Conservation (phyloP, 192 early-diverging fungal genomes). For the Entomortierella chlamydospora region DNA sequence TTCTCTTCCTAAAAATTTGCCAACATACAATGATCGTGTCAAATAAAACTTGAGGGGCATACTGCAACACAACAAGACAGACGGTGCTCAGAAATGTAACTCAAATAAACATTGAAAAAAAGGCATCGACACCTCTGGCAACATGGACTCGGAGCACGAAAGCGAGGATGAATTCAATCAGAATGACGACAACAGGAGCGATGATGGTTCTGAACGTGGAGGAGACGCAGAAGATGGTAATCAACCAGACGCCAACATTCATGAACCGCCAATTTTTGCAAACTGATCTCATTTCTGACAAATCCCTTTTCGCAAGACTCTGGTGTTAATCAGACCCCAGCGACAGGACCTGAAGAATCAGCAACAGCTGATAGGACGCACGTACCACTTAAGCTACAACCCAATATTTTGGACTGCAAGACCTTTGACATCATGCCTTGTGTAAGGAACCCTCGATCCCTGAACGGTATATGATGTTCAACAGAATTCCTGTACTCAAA, state of each 20-base stretch:
- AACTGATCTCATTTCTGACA: neutral
- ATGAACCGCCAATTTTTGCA: too few species aligned
- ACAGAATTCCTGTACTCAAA: neutral
- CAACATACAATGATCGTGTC: too few species aligned
- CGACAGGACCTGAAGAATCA: neutral
- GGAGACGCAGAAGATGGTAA: slow-evolving; percentile 24
- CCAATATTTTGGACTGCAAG: slow-evolving; percentile 52
- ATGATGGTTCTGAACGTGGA: slow-evolving; percentile 46
- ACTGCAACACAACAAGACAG: too few species aligned
- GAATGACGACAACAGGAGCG: slow-evolving; percentile 39
- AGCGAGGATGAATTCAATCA: slow-evolving; percentile 55
- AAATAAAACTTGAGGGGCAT: too few species aligned
- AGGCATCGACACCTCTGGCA: neutral
- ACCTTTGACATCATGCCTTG: slow-evolving; percentile 59
- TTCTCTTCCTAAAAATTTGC: too few species aligned
- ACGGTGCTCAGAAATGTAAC: too few species aligned
- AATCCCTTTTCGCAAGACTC: neutral
- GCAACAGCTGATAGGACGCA: slow-evolving; percentile 18
- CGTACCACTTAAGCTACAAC: slow-evolving; percentile 43
- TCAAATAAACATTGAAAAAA: too few species aligned
- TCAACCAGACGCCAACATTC: too few species aligned
- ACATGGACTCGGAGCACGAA: slow-evolving; percentile 52
- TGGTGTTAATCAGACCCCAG: neutral
- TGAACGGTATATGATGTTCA: too few species aligned
- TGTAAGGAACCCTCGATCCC: slow-evolving; percentile 17